Conservation (phyloP, 2,329 filamentous ascomycete genomes). For the Chaetomium strumarium region DNA sequence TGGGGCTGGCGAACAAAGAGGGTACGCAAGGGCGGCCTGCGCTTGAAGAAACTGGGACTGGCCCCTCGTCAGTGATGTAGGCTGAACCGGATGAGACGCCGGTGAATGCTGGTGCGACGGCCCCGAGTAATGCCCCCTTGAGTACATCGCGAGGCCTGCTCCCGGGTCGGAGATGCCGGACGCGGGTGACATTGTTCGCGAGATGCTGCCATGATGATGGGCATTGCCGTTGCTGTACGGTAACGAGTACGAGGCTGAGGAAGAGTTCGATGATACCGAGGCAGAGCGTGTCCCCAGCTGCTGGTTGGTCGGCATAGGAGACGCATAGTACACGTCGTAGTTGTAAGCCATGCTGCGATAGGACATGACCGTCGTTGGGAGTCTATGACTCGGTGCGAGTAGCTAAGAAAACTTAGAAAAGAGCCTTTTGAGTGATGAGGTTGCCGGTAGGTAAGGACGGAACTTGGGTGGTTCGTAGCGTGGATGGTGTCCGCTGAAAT, state of each 20-base stretch:
- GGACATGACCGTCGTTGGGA: neutral
- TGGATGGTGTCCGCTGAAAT: neutral
- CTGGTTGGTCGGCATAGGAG: constrained; percentile 1
- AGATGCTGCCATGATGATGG: constrained; percentile 3
- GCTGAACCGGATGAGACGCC: constrained; percentile 9
- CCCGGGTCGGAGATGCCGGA: constrained; percentile 8
- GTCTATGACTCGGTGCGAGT: constrained; percentile 10
- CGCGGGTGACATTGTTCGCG: constrained; percentile 19
- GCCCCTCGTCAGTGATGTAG: constrained; percentile 8
- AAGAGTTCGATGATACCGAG: constrained; percentile 22
- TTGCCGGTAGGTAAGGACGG: constrained; percentile 11
- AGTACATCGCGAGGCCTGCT: neutral
- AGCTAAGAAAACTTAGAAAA: constrained; percentile 11
- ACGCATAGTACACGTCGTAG: neutral
- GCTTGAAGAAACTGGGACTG: constrained; percentile 18
- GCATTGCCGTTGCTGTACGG: constrained; percentile 1
- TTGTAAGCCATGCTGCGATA: constrained; percentile 12
- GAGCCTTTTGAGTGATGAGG: constrained; percentile 13
- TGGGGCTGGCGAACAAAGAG: constrained; percentile 12
- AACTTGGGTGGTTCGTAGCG: constrained; percentile 17
- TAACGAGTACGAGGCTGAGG: constrained; percentile 13
- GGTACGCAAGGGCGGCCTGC: constrained; percentile 6
- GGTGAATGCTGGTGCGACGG: constrained; percentile 8
- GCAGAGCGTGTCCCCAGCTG: constrained; percentile 16
- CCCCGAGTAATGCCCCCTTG: constrained; percentile 10